Conservation (phyloP, 2,329 filamentous ascomycete genomes). For the Didymellaceae sp. region DNA sequence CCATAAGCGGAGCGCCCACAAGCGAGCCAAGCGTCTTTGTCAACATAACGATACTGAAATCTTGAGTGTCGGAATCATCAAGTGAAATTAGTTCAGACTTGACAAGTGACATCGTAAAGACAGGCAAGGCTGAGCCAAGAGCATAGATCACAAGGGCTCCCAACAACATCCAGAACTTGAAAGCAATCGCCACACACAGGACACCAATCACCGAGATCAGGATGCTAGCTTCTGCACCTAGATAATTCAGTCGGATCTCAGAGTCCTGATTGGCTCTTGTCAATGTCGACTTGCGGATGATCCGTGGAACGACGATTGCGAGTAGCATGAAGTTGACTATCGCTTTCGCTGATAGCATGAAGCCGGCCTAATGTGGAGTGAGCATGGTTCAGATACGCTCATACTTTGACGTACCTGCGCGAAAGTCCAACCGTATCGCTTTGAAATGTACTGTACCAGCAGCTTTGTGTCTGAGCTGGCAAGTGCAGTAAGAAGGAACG, state of each 20-base stretch:
- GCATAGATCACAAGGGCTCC: constrained; percentile 47
- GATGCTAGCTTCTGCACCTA: constrained; percentile 42
- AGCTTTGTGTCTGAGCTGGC: constrained; percentile 49
- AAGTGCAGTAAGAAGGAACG: constrained; percentile 46
- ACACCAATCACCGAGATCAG: constrained; percentile 44
- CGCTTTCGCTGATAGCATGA: constrained; percentile 48
- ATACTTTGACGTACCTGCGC: constrained; percentile 28
- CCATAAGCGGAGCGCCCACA: constrained; percentile 47
- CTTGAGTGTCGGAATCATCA: constrained; percentile 35
- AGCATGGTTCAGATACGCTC: not conserved
- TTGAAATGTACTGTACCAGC: constrained; percentile 49
- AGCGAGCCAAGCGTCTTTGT: constrained; percentile 46
- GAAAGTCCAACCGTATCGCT: constrained; percentile 49
- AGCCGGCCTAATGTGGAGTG: constrained; percentile 36
- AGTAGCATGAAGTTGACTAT: constrained; percentile 46
- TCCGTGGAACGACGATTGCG: constrained; percentile 40
- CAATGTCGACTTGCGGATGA: constrained; percentile 40
- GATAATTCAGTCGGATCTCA: constrained; percentile 39
- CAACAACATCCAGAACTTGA: constrained; percentile 42
- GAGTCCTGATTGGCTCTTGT: constrained; percentile 31
- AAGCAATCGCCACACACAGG: constrained; percentile 40
- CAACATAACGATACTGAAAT: constrained; percentile 49
- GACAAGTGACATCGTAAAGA: constrained; percentile 49
- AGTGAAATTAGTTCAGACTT: constrained; percentile 43
- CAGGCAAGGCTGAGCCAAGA: constrained; percentile 47